Conservation (phyloP, 805 yeast species). For the Hemisphaericaspora nanyangensis region DNA sequence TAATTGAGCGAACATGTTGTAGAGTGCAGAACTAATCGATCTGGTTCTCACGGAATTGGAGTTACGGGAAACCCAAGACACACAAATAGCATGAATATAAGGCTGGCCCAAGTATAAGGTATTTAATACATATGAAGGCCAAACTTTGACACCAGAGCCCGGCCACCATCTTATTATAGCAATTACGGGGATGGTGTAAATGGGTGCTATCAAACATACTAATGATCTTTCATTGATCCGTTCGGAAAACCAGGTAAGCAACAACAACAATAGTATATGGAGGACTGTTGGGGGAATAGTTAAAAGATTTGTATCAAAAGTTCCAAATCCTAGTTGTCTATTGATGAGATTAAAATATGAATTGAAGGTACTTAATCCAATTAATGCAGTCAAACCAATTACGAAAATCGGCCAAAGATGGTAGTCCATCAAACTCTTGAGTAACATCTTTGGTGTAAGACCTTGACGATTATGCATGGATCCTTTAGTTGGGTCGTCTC, state of each 20-base stretch:
- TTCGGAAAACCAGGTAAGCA: slow-evolving; percentile 37
- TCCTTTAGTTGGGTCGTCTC: slow-evolving; percentile 62
- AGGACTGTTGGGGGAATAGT: slow-evolving; percentile 22
- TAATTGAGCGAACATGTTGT: slow-evolving; percentile 61
- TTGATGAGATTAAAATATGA: slow-evolving; percentile 10
- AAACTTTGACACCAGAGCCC: slow-evolving; percentile 8
- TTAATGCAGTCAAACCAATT: slow-evolving; percentile 32
- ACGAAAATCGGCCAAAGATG: slow-evolving; percentile 36
- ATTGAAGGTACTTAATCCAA: slow-evolving; percentile 16
- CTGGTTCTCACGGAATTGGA: slow-evolving; percentile 61
- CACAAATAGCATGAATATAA: slow-evolving; percentile 19
- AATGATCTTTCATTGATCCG: slow-evolving; percentile 20
- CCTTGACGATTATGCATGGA: slow-evolving; percentile 63
- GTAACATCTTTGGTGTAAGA: slow-evolving; percentile 37
- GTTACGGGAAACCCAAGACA: slow-evolving; percentile 56
- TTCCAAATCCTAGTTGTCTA: slow-evolving; percentile 19
- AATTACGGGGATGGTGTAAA: slow-evolving; percentile 5
- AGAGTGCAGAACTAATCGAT: slow-evolving; percentile 62
- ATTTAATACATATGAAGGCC: slow-evolving; percentile 13
- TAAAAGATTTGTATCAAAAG: slow-evolving; percentile 19
- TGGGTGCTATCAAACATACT: slow-evolving; percentile 6
- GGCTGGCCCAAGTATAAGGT: slow-evolving; percentile 27
- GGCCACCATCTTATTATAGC: slow-evolving; percentile 10
- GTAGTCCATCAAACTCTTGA: slow-evolving; percentile 42
- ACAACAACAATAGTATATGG: slow-evolving; percentile 31